Evolutionary conservation across 225 moss, liverwort and hornwort genomes (phyloP).

Genomic region (Asterella californica): DNA sequence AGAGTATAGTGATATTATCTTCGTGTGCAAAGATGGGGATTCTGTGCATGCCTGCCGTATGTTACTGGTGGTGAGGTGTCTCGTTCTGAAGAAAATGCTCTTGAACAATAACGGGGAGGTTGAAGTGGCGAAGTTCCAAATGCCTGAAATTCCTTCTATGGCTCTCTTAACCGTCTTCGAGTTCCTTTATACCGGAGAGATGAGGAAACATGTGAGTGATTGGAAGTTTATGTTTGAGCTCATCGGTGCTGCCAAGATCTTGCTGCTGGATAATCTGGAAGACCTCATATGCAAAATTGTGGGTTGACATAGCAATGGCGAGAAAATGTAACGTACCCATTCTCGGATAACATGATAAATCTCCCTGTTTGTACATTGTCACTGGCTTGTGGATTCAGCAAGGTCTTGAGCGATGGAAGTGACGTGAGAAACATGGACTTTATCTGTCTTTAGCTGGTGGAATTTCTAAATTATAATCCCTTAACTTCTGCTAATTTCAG

Average conservation of each 20-base stretch:
- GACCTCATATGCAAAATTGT: slow-evolving; percentile 27
- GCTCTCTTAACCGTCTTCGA: slow-evolving; percentile 36
- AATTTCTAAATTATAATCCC: slow-evolving; percentile 24
- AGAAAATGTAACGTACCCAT: slow-evolving; percentile 12
- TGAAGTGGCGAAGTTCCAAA: slow-evolving; percentile 14
- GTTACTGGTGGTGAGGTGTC: slow-evolving; percentile 29
- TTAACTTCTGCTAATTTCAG: slow-evolving; percentile 30
- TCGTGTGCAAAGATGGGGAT: slow-evolving; percentile 35
- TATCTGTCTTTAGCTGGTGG: slow-evolving; percentile 31
- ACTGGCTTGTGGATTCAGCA: slow-evolving; percentile 31
- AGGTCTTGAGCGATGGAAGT: slow-evolving; percentile 12
- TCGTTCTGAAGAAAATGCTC: slow-evolving; percentile 38
- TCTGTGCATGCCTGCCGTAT: slow-evolving; percentile 35
- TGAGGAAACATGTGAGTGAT: slow-evolving; percentile 22
- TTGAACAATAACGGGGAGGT: slow-evolving; percentile 35
- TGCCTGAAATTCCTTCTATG: slow-evolving; percentile 27
- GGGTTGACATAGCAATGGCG: slow-evolving; percentile 18
- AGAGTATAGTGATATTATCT: slow-evolving; percentile 34
- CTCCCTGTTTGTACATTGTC: slow-evolving; percentile 24
- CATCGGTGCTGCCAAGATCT: slow-evolving; percentile 31
- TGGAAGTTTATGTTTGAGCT: slow-evolving; percentile 33
- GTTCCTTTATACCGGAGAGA: slow-evolving; percentile 34
- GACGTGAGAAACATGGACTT: slow-evolving; percentile 10
- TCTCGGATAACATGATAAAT: slow-evolving; percentile 14
- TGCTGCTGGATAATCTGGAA: slow-evolving; percentile 31